These are phyloP conservation scores for Metschnikowia colocasiae DNA, from an alignment of 805 yeast genomes.

Conservation along the genomic window DNA sequence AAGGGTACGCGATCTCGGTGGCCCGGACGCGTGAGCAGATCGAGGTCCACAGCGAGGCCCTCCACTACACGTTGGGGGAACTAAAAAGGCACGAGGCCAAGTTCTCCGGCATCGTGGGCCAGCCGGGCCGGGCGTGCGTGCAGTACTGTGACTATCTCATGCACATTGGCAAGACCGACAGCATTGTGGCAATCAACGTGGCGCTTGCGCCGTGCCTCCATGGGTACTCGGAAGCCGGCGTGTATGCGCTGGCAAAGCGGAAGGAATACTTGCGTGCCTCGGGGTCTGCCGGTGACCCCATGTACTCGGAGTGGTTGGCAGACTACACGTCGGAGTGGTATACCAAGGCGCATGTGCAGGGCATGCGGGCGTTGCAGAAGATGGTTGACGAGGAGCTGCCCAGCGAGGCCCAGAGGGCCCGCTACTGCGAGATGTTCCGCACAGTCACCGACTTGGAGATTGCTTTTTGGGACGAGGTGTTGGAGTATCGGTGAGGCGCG, in stretches of 20 bases:
- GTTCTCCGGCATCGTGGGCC: slow-evolving; percentile 38
- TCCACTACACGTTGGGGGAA: slow-evolving; percentile 53
- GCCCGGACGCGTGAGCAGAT: slow-evolving; percentile 55
- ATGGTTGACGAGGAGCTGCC: slow-evolving; percentile 30
- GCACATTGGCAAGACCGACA: slow-evolving; percentile 48
- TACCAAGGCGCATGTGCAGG: slow-evolving; percentile 47
- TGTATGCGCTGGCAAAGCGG: slow-evolving; percentile 25
- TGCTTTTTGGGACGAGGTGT: slow-evolving; percentile 61
- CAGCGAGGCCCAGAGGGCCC: slow-evolving; percentile 43
- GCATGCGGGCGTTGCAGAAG: slow-evolving; percentile 46
- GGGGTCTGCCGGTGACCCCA: slow-evolving; percentile 14
- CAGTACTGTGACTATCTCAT: slow-evolving; percentile 60
- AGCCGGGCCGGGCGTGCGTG: slow-evolving; percentile 53
- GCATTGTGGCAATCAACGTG: slow-evolving; percentile 61
- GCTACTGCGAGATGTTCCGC: slow-evolving; percentile 54
- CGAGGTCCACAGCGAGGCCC: slow-evolving; percentile 47
- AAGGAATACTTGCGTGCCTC: slow-evolving; percentile 20
- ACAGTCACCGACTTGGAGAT: slow-evolving; percentile 60
- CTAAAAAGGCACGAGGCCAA: slow-evolving; percentile 52
- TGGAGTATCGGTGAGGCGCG: too few species aligned
- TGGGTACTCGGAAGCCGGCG: slow-evolving; percentile 64
- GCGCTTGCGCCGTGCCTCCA: slow-evolving; percentile 74
- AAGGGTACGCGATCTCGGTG: slow-evolving; percentile 58
- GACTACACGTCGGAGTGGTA: slow-evolving; percentile 63
- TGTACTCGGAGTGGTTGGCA: slow-evolving; percentile 53